Evolutionary conservation across 192 early-diverging fungal genomes (phyloP).

Genomic region (Podila verticillata): DNA sequence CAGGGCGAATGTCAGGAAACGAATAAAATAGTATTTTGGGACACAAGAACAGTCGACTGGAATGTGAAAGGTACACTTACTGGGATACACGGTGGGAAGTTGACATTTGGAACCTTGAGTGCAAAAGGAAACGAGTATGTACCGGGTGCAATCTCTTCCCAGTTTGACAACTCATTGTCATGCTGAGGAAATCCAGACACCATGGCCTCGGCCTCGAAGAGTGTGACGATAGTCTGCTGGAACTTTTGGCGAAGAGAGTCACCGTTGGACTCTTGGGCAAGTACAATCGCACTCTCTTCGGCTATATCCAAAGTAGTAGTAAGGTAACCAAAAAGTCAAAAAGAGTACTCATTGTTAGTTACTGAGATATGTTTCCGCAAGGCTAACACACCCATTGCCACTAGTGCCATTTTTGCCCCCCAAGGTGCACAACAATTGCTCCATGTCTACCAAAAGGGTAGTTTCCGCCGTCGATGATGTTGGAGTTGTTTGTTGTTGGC

Average conservation of each 20-base stretch:
- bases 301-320: slow-evolving; percentile 9
- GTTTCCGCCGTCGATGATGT: too few species aligned
- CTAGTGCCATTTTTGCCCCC: too few species aligned
- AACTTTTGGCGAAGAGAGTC: slow-evolving; percentile 50
- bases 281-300: slow-evolving; percentile 42
- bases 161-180: slow-evolving; percentile 47
- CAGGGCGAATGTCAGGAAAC: too few species aligned
- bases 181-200: slow-evolving; percentile 25
- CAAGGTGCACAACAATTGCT: too few species aligned
- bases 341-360: not conserved
- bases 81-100: slow-evolving; percentile 48
- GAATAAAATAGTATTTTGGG: not conserved
- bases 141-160: slow-evolving; percentile 34
- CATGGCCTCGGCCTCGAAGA: slow-evolving; percentile 40
- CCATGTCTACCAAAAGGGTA: too few species aligned
- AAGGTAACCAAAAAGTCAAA: not conserved
- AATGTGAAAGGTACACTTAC: slow-evolving; percentile 18
- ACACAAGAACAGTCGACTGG: not conserved
- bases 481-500: too few species aligned
- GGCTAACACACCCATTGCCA: too few species aligned
- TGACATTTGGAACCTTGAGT: slow-evolving; percentile 49
- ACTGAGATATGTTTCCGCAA: too few species aligned
- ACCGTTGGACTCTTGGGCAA: slow-evolving; percentile 48
- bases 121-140: slow-evolving; percentile 35
- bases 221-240: slow-evolving; percentile 43